A percentile compares a stretch with the other conserved stretches of the same genome.
Conservation (phyloP, 2,329 filamentous ascomycete genomes). For the Cladosporium oxysporum region DNA sequence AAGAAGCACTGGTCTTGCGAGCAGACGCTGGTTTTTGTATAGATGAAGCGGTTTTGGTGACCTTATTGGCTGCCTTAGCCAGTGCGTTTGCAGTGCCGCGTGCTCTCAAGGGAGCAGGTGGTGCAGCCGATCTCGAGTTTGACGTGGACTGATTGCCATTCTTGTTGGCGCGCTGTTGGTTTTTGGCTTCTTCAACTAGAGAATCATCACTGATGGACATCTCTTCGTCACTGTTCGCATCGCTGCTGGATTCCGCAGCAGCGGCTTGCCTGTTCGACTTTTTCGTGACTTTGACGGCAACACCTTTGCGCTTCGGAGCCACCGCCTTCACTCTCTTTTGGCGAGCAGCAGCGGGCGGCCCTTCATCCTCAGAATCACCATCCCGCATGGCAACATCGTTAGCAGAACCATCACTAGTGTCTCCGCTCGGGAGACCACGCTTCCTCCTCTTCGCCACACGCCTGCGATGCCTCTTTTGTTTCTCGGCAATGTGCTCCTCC, state of each 20-base stretch:
- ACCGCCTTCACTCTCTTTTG: constrained; percentile 9
- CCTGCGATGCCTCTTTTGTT: constrained; percentile 23
- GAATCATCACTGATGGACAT: constrained; percentile 13
- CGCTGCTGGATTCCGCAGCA: constrained; percentile 15
- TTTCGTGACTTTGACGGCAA: constrained; percentile 26
- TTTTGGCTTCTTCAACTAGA: not conserved
- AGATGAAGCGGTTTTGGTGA: not conserved
- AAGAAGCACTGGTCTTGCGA: not conserved
- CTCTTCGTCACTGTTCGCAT: constrained; percentile 8
- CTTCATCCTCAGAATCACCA: constrained; percentile 13
- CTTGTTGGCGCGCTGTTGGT: not conserved
- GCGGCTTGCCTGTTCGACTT: not conserved
- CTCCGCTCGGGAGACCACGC: constrained; percentile 20
- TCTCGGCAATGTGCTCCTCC: constrained; percentile 18
- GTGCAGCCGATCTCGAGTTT: not conserved
- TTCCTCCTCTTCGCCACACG: constrained; percentile 32
- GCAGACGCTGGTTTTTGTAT: not conserved
- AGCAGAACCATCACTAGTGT: constrained; percentile 19
- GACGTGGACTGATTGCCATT: too few species aligned
- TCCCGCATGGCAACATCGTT: constrained; percentile 21
- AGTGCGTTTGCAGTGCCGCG: not conserved
- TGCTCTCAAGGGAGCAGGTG: not conserved
- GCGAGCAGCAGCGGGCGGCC: not conserved
- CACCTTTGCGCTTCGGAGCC: constrained; percentile 25
- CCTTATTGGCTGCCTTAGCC: not conserved